Evolutionary conservation across 306 rosid species (phyloP), one percentile per base, ranked within the genome.

Genomic region (Vigna trinervia): DNA sequence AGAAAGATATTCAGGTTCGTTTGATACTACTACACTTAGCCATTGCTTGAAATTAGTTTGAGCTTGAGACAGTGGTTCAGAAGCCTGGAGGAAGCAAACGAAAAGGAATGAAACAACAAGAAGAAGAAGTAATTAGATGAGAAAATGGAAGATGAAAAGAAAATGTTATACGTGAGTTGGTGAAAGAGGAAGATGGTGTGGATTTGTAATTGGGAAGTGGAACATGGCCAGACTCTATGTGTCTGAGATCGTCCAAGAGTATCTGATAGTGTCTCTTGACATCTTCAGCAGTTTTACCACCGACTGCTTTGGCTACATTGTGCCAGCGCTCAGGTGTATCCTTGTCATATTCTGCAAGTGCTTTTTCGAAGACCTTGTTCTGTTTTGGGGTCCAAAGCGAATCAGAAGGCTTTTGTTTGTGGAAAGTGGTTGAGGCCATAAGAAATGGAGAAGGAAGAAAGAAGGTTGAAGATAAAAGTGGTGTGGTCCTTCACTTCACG

Each of bases 261-360:
- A 85, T 3, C 32, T 89, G 80, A 45, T 85, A 87, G 61, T 84
- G 94, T 56, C 77, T 82, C 79, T 82, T 83, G 47, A 89, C 90
- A 62, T 89, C 80, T 20, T 85, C 83, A 1, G 67, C 53, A 2
- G 89, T 62, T 79, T 89, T 88, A 13, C 82, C 88, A 56, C 26
- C 26, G 26, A 89, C 87, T 11, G 84, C 88, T 71, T 52, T 89
- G 28, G 94, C 87, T 3, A 89, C 81, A 57, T 85, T 87, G 12
- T 82, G 80, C 91, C 90, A 87, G 1, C 91, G 78, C 1, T 85
- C 88, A 1, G 90, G 85, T 0, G 88, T 84, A 12, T 89, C 93
- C 93, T 84, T 86, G 58, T 87, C 91, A 26, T 78, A 84, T 56
- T 80, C 52, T 5, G 91, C 91, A 58, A 89, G 85, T 53, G 94